phyloP scores from a whole-genome alignment of 257 asterid genomes.

The Penstemon davidsonii region DNA sequence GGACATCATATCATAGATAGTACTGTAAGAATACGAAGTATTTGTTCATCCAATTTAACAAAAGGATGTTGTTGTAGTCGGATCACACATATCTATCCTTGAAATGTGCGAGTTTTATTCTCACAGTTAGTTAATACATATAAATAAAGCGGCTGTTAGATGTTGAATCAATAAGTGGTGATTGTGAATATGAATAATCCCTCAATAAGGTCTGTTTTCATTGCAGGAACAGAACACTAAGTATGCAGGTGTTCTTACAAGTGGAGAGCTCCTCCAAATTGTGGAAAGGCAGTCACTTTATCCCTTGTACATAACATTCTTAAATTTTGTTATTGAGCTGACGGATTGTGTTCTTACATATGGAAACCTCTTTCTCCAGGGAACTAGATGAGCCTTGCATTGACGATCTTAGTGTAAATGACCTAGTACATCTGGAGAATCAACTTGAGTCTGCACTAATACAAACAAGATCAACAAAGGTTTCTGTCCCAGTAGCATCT shows the following conservation, averaged over 20 bases:
- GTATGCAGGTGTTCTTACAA: slow-evolving; percentile 30
- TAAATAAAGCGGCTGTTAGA: no score
- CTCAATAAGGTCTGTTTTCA: not conserved
- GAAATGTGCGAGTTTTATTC: no score
- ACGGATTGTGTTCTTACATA: not conserved
- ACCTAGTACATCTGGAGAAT: slow-evolving; percentile 47
- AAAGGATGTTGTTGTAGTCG: no score
- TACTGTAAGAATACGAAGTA: no score
- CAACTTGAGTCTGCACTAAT: slow-evolving; percentile 52
- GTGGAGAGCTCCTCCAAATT: slow-evolving; percentile 44
- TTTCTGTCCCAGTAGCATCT: not conserved
- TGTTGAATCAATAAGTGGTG: no score
- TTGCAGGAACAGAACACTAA: slow-evolving; percentile 37
- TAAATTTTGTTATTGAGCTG: not conserved
- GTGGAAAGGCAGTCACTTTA: slow-evolving; percentile 46
- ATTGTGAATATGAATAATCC: no score
- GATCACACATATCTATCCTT: no score
- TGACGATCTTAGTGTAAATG: slow-evolving; percentile 41
- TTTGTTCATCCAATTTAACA: no score
- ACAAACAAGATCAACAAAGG: slow-evolving; percentile 51
- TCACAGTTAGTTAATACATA: no score
- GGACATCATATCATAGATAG: no score
- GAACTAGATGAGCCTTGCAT: slow-evolving; percentile 37
- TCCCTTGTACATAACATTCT: slow-evolving; percentile 17
- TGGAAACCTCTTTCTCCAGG: slow-evolving; percentile 27